Conservation (phyloP, 192 early-diverging fungal species). For the Dispira parvispora region DNA sequence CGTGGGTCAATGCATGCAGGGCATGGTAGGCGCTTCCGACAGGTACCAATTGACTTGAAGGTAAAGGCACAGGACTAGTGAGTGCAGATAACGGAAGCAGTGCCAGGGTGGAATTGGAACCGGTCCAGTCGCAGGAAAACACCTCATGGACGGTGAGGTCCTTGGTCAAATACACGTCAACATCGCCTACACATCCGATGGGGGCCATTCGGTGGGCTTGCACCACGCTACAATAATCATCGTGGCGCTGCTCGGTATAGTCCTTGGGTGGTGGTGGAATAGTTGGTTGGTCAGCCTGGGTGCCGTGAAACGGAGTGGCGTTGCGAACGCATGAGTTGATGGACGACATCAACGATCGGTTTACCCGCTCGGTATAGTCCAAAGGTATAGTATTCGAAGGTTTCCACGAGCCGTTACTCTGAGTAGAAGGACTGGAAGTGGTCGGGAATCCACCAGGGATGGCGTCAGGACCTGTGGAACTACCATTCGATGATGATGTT, state of each 20-base stretch:
- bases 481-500: too few species aligned
- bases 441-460: too few species aligned
- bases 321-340: background rate
- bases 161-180: background rate
- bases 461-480: too few species aligned
- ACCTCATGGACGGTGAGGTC: background rate
- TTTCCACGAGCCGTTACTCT: too few species aligned
- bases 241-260: background rate
- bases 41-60: too few species aligned
- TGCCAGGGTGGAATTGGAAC: too few species aligned
- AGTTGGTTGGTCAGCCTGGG: background rate
- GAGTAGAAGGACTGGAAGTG: too few species aligned
- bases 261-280: background rate
- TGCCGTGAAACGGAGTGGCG: background rate
- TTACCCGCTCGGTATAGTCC: background rate
- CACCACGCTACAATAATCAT: background rate
- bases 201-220: background rate
- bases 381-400: background rate
- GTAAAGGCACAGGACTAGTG: too few species aligned
- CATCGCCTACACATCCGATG: background rate
- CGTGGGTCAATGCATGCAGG: constrained; percentile 21
- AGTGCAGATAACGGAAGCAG: too few species aligned
- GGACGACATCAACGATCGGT: background rate
- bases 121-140: constrained; percentile 2
- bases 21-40: too few species aligned